Evolutionary conservation across 805 yeast genomes (phyloP).

Genomic region (Myxozyma vanderwaltii): DNA sequence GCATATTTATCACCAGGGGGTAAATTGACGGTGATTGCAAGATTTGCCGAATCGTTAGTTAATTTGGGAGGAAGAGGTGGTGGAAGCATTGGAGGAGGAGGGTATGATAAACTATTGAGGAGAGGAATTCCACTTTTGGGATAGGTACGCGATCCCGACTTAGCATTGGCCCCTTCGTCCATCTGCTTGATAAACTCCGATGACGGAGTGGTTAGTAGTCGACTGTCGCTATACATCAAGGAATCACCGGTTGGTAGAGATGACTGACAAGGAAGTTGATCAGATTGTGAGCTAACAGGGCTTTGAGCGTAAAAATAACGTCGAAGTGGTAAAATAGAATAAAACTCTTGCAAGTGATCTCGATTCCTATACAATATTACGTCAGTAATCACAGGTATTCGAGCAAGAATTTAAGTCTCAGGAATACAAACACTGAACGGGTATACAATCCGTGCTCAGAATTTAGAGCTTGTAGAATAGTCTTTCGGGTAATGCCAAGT

Average conservation of each 20-base stretch:
- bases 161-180: too few relatives aligned
- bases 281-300: background rate
- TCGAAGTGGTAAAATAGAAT: background rate
- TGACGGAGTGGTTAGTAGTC: too few relatives aligned
- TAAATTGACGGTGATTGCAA: background rate
- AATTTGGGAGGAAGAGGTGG: background rate
- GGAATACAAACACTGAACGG: slow-evolving; percentile 7
- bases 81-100: slow-evolving; percentile 1
- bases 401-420: background rate
- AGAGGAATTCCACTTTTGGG: background rate
- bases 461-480: slow-evolving; percentile 8
- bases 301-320: background rate
- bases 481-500: background rate
- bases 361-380: background rate
- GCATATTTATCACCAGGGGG: background rate
- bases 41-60: background rate
- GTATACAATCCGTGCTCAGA: slow-evolving; percentile 11
- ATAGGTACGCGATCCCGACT: too few relatives aligned
- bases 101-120: background rate
- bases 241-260: too few relatives aligned
- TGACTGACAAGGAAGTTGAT: background rate
- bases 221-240: too few relatives aligned
- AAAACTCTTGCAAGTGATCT: background rate
- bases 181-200: too few relatives aligned
- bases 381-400: background rate